phyloP scores from a whole-genome alignment of 495 filamentous ascomycete species.

The Penicillium chermesinum region DNA sequence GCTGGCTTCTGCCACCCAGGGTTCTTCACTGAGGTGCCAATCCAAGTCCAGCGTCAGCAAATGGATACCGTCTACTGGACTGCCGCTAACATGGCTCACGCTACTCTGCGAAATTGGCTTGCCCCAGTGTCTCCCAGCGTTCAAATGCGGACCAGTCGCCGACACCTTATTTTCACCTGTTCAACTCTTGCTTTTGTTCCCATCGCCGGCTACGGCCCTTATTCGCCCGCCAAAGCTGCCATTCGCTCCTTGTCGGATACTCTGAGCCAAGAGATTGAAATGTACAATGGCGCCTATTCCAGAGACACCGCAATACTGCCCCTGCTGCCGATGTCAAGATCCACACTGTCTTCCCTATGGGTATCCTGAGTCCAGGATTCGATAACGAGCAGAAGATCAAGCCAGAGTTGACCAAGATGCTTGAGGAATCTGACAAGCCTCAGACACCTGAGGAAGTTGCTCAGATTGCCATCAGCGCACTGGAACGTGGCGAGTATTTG shows the following conservation, averaged over 20 bases:
- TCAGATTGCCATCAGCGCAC: constrained; percentile 54
- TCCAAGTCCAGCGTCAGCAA: constrained; percentile 63
- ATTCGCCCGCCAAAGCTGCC: constrained; percentile 81
- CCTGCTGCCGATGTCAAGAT: constrained; percentile 61
- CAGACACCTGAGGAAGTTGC: constrained; percentile 79
- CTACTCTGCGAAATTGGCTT: constrained; percentile 47
- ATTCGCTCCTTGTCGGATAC: constrained; percentile 78
- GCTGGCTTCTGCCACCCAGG: constrained; percentile 72
- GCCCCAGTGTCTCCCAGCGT: constrained; percentile 28
- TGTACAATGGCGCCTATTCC: constrained; percentile 64
- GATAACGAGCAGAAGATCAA: constrained; percentile 77
- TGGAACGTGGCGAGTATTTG: constrained; percentile 77
- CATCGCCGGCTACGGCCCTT: constrained; percentile 78
- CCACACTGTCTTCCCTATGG: constrained; percentile 80
- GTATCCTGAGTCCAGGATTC: constrained; percentile 69
- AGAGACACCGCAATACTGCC: constrained; percentile 39
- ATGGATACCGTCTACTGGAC: constrained; percentile 94
- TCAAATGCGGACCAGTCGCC: constrained; percentile 37
- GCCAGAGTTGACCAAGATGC: constrained; percentile 69
- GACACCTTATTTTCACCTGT: constrained; percentile 85
- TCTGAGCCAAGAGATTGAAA: constrained; percentile 72
- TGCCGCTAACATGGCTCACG: constrained; percentile 79
- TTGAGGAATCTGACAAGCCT: constrained; percentile 77
- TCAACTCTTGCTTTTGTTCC: constrained; percentile 71
- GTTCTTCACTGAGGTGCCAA: constrained; percentile 69